Evolutionary conservation across 1,284 basidiomycete genomes (phyloP).

Genomic region (Boletellus deceptivus): DNA sequence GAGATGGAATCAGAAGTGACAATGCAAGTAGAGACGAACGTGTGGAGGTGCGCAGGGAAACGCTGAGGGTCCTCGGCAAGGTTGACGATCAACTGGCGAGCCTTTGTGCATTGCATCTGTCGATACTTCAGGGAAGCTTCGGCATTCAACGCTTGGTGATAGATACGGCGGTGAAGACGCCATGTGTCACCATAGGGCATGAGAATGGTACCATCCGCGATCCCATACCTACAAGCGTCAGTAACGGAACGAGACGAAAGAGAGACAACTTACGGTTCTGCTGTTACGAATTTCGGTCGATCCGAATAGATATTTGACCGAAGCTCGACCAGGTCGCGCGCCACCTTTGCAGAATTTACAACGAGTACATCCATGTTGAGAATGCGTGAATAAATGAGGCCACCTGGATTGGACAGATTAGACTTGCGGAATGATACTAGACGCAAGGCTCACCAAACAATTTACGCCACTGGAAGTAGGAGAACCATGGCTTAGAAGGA

Average conservation of each 20-base stretch:
- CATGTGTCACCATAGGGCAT: constrained; percentile 29
- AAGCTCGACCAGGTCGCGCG: constrained; percentile 22
- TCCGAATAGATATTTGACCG: constrained; percentile 30
- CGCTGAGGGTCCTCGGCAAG: constrained; percentile 18
- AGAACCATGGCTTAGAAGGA: constrained; percentile 24
- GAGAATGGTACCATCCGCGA: constrained; percentile 25
- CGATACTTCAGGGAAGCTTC: constrained; percentile 18
- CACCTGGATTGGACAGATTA: constrained; percentile 13
- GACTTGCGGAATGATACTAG: background rate
- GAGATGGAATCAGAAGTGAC: background rate
- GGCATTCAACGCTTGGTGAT: constrained; percentile 21
- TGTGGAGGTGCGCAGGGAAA: constrained; percentile 20
- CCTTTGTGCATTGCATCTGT: constrained; percentile 26
- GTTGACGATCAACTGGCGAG: constrained; percentile 23
- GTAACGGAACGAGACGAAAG: background rate
- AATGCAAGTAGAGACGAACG: constrained; percentile 16
- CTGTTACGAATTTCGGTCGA: constrained; percentile 22
- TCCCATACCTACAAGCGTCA: constrained; percentile 21
- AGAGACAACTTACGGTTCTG: constrained; percentile 12
- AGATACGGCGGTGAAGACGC: constrained; percentile 31
- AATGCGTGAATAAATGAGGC: constrained; percentile 21
- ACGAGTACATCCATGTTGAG: constrained; percentile 25
- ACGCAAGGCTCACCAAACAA: constrained; percentile 18
- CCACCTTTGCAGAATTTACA: constrained; percentile 27
- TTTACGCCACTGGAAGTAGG: constrained; percentile 27